Base-by-base conservation (phyloP, 345 rosid species). In the Cochlearia excelsa region DNA sequence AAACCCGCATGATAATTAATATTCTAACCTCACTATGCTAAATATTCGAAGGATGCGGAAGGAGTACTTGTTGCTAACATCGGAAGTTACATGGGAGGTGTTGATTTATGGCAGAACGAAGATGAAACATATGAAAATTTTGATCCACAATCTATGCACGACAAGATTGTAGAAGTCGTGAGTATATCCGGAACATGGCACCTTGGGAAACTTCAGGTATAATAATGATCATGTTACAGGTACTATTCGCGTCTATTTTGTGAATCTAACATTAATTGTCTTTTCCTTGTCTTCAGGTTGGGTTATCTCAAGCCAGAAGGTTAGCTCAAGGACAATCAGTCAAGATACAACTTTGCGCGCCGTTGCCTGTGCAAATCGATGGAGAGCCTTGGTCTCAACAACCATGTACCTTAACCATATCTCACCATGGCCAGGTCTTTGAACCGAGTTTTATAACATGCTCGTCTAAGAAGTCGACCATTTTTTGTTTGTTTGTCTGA, bases 181-280 rank as follows among this genome's bases (percentile, higher is more conserved):
- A 84, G 95, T 79, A 83, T 90, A 60, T 87, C 93, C 51, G 95
- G 95, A 52, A 83, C 90, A n/a, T 90, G 95, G 97, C 97, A 90
- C 65, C 95, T 87, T 43, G 95, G 97, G 55, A 90, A 73, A 73
- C 92, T 90, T 66, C 97, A 90, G 92, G 95, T 87, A 72, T 49
- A 41, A 40, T 69, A 23, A 51, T 66, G 43, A 26, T 48, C 55
- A 38, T 48, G 46, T 9, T 52, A 26, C 51, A 31, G 34, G 54
- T 49, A 49, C 38, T 42, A 4, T 2, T 48, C 49, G 47, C 59
- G 34, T 51, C 31, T 43, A 26, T 57, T 23, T 49, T 59, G 49
- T 51, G 30, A 62, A 39, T 30, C 11, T 46, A 47, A 45, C 11
- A 46, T 48, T 33, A 31, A 3, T 8, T 65, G 38, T 3, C 0